A percentile compares a stretch with the other conserved stretches of the same genome.
Evolutionary conservation across 768 basidiomycete species (phyloP).

Genomic region (Mycena alexandri): DNA sequence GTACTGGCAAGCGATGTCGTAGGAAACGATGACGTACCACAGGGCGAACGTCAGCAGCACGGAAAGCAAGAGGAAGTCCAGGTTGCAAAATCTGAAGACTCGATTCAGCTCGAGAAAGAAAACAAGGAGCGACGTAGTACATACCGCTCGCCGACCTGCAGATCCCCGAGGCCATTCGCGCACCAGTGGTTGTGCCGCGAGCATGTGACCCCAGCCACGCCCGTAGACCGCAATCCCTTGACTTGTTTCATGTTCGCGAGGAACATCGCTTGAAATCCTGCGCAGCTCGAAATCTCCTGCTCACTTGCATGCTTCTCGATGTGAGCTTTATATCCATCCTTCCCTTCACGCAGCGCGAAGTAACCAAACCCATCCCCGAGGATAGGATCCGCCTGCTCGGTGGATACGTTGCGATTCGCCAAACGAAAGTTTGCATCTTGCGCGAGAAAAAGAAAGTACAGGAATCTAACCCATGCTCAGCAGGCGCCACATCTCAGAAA

Average conservation of each 20-base stretch:
- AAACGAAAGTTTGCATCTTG: constrained; percentile 18
- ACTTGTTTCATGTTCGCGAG: constrained; percentile 1
- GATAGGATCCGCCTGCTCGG: constrained; percentile 14
- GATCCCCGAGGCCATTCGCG: constrained; percentile 27
- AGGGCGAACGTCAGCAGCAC: too few relatives aligned
- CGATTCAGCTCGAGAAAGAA: too few relatives aligned
- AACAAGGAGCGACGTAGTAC: neutral
- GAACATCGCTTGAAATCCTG: constrained; percentile 17
- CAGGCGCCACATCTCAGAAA: too few relatives aligned
- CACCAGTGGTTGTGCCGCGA: constrained; percentile 29
- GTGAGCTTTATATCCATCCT: constrained; percentile 18
- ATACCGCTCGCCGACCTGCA: constrained; percentile 38
- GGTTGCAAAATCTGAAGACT: too few relatives aligned
- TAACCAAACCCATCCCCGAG: constrained; percentile 5
- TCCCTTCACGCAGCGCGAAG: constrained; percentile 14
- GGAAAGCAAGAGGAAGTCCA: too few relatives aligned
- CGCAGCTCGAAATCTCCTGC: constrained; percentile 21
- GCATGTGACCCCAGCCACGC: constrained; percentile 8
- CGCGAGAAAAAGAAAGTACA: constrained; percentile 2
- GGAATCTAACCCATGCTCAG: neutral
- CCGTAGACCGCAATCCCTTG: constrained; percentile 19
- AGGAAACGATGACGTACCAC: too few relatives aligned
- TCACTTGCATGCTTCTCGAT: constrained; percentile 7
- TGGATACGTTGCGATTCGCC: constrained; percentile 7
- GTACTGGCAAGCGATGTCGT: too few relatives aligned